Evolutionary conservation across 2,329 filamentous ascomycete genomes (phyloP), one percentile per base, ranked within the genome.

Genomic region (Pseudogymnoascus sp.): DNA sequence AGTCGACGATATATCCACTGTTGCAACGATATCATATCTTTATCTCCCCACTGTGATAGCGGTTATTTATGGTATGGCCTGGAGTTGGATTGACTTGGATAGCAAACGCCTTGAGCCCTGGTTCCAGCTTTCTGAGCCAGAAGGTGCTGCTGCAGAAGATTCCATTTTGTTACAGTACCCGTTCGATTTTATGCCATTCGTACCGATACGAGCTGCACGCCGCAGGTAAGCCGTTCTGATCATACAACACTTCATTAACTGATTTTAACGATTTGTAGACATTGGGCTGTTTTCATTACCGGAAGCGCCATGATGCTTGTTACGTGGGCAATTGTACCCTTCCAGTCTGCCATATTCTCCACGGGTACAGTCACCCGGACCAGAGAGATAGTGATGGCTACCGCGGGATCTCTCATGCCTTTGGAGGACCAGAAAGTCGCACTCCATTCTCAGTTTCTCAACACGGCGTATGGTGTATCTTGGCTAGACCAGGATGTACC

Each of bases 21-120:
- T 67, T 0, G 71, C 70, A 0, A 75, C 67, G 0, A 77, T 82
- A 4, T 62, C 71, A 0, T 84, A 82, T n/a, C 68, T 80, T 0
- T 85, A 84, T 56, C 66, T 80, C 0, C 84, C 85, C 0, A 86
- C 80, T 0, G 74, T 86, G 0, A 61, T 85, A 0, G 79, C 83
- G 0, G 79, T 86, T 0, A 6, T 82, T 0, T 86, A 84, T 65
- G 82, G 82, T 40, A 75, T 86, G 0, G 53, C 80, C 0, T 87
- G 84, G 83, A 78, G 76, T 2, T 85, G 83, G 82, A 76, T 86
- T 0, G 84, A 87, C 61, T 69, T 87, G 0, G 82, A 88, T 37
- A 74, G 78, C 0, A 84, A 85, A 64, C 68, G 85, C 0, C 73
- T 87, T 50, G 83, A 88, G 35, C 84, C 85, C 0, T 88, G 80